A percentile compares a stretch with the other conserved stretches of the same genome.
These are phyloP conservation scores for Penicillium odoratum DNA, from an alignment of 495 filamentous ascomycete species.

Conservation along the genomic window DNA sequence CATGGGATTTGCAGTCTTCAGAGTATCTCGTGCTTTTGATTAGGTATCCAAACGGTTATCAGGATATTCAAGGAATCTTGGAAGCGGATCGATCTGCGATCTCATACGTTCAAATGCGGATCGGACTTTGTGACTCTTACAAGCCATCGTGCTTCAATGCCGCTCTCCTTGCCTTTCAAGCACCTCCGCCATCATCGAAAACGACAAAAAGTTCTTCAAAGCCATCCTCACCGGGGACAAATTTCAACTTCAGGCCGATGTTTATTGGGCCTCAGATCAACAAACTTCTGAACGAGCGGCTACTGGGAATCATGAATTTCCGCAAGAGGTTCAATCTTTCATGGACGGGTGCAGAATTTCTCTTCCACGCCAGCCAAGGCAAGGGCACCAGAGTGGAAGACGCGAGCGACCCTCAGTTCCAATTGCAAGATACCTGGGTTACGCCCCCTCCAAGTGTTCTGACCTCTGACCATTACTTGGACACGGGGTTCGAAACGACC, in stretches of 20 bases:
- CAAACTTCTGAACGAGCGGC: constrained; percentile 66
- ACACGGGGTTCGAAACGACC: constrained; percentile 10
- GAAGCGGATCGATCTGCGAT: constrained; percentile 9
- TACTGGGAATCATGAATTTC: constrained; percentile 62
- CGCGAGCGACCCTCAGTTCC: constrained; percentile 11
- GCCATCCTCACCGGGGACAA: no score
- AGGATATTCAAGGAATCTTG: constrained; percentile 49
- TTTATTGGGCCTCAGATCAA: constrained; percentile 76
- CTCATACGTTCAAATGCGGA: constrained; percentile 35
- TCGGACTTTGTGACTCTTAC: constrained; percentile 50
- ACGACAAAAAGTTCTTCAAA: constrained; percentile 23
- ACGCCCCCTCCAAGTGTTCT: constrained; percentile 35
- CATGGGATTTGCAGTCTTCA: constrained; percentile 67
- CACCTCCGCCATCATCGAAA: constrained; percentile 6
- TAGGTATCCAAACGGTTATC: constrained; percentile 62
- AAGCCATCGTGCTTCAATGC: constrained; percentile 46
- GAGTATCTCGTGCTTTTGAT: constrained; percentile 81
- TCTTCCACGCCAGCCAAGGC: constrained; percentile 49
- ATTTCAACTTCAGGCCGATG: constrained; percentile 32
- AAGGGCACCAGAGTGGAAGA: constrained; percentile 16
- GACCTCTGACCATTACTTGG: constrained; percentile 51
- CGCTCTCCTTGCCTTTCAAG: constrained; percentile 52
- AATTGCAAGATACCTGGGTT: constrained; percentile 26
- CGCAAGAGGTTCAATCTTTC: constrained; percentile 51
- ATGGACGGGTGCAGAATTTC: constrained; percentile 73